These are phyloP conservation scores for Fusarium albosuccineum DNA, from an alignment of 2,329 filamentous ascomycete genomes.

Conservation along the genomic window DNA sequence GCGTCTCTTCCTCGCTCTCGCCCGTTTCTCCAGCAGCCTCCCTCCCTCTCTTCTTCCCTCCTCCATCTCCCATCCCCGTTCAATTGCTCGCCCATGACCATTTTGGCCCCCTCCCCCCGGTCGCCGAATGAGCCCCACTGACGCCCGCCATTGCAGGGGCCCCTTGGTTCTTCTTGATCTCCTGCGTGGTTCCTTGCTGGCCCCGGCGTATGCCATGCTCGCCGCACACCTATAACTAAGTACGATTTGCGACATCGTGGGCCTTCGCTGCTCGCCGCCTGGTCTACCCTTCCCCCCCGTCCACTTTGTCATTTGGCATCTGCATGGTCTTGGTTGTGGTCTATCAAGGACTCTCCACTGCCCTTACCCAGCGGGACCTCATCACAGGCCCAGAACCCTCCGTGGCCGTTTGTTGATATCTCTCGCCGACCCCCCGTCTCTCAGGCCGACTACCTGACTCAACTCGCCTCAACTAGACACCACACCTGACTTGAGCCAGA, in stretches of 20 bases:
- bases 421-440: slow-evolving; percentile 27
- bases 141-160: slow-evolving; percentile 40
- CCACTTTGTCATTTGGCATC: slow-evolving; percentile 38
- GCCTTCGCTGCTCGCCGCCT: slow-evolving; percentile 30
- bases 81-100: slow-evolving; percentile 27
- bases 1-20: slow-evolving; percentile 37
- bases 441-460: slow-evolving; percentile 31
- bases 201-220: slow-evolving; percentile 39
- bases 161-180: slow-evolving; percentile 43
- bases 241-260: slow-evolving; percentile 42
- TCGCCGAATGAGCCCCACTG: slow-evolving; percentile 43
- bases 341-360: slow-evolving; percentile 30
- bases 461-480: slow-evolving; percentile 28
- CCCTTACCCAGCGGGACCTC: slow-evolving; percentile 36
- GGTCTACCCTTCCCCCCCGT: slow-evolving; percentile 21
- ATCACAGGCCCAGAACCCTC: slow-evolving; percentile 20
- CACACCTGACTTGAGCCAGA: slow-evolving; percentile 6
- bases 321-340: slow-evolving; percentile 31
- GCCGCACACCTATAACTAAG: slow-evolving; percentile 44
- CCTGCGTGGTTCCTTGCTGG: slow-evolving; percentile 44
- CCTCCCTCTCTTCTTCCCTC: slow-evolving; percentile 25
- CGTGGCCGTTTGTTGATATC: slow-evolving; percentile 35
- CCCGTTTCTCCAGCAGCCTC: slow-evolving; percentile 23
- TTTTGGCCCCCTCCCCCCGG: slow-evolving; percentile 19
- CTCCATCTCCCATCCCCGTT: slow-evolving; percentile 21